These are phyloP conservation scores for Ogataea siamensis DNA, from an alignment of 805 yeast species.

Conservation along the genomic window DNA sequence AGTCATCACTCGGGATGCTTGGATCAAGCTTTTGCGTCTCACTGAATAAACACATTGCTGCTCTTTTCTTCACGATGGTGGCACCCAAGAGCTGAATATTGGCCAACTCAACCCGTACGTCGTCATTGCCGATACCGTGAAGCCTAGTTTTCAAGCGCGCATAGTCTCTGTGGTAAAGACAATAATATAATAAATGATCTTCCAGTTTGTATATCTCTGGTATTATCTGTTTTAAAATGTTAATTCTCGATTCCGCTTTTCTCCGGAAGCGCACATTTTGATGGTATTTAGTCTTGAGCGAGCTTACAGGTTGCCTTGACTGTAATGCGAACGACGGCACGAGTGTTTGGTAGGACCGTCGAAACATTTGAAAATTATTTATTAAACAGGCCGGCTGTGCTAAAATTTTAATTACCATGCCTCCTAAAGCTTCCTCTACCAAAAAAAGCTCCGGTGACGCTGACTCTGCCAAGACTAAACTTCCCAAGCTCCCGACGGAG, in stretches of 20 bases:
- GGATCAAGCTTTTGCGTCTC: conserved; percentile 4
- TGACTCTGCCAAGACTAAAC: conserved; percentile 12
- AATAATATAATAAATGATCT: conserved; percentile 21
- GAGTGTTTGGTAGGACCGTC: conserved; percentile 14
- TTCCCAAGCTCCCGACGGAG: conserved; percentile 27
- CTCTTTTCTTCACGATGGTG: conserved; percentile 6
- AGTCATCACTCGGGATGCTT: conserved; percentile 7
- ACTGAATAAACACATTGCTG: conserved; percentile 9
- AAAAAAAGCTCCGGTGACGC: conserved; percentile 13
- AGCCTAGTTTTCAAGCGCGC: conserved; percentile 12
- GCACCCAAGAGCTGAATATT: conserved; percentile 13
- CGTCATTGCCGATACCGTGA: conserved; percentile 6
- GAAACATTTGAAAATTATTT: conserved; percentile 8
- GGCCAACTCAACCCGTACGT: conserved; percentile 11
- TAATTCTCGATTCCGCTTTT: conserved; percentile 24
- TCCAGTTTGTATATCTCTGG: conserved; percentile 25
- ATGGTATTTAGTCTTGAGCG: conserved; percentile 15
- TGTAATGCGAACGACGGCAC: conserved; percentile 8
- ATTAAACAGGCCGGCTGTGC: conserved; percentile 7
- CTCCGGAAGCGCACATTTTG: conserved; percentile 20
- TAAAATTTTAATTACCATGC: conserved; percentile 17
- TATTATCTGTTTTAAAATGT: conserved; percentile 22
- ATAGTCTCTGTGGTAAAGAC: conserved; percentile 21
- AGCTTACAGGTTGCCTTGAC: conserved; percentile 1
- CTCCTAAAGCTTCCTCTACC: conserved; percentile 27